A percentile compares a stretch with the other conserved stretches of the same genome.
phyloP scores from a whole-genome alignment of 345 rosid species.

The Bruguiera parviflora region DNA sequence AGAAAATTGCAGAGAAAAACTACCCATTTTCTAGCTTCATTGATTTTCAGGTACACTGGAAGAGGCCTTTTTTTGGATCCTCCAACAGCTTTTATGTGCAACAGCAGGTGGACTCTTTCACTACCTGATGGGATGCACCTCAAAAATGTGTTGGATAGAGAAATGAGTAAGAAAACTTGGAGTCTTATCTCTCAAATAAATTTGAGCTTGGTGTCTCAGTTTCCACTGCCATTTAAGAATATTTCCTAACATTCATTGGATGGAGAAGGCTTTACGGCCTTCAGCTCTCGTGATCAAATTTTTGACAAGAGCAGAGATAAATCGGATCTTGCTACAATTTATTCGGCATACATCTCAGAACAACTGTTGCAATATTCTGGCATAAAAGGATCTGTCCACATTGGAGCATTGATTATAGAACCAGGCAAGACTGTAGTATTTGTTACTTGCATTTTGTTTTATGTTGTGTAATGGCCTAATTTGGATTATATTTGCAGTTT shows the following conservation, averaged over 20 bases:
- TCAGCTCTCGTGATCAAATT: constrained; percentile 57
- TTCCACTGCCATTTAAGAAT: constrained; percentile 7
- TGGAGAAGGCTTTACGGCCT: constrained; percentile 41
- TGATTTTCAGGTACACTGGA: constrained; percentile 68
- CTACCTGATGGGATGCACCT: constrained; percentile 52
- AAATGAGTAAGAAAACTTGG: constrained; percentile 38
- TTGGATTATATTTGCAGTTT: no score
- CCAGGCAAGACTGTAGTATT: constrained; percentile 57
- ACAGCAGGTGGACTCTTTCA: constrained; percentile 59
- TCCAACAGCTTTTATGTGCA: constrained; percentile 68
- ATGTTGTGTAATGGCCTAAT: not conserved
- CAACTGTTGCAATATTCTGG: constrained; percentile 40
- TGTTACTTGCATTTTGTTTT: not conserved
- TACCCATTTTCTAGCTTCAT: no score
- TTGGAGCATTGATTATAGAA: constrained; percentile 90
- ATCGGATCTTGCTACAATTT: constrained; percentile 56
- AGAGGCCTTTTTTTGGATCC: constrained; percentile 91
- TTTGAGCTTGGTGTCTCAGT: constrained; percentile 9
- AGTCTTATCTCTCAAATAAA: constrained; percentile 1
- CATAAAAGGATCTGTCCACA: constrained; percentile 26
- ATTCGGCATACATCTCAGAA: constrained; percentile 57
- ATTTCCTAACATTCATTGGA: constrained; percentile 16
- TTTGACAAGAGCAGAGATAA: constrained; percentile 60
- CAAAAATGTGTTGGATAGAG: constrained; percentile 24
- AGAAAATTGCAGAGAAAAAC: no score